Conservation (phyloP, 1,284 basidiomycete species). For the Xerocomus amazonicus region DNA sequence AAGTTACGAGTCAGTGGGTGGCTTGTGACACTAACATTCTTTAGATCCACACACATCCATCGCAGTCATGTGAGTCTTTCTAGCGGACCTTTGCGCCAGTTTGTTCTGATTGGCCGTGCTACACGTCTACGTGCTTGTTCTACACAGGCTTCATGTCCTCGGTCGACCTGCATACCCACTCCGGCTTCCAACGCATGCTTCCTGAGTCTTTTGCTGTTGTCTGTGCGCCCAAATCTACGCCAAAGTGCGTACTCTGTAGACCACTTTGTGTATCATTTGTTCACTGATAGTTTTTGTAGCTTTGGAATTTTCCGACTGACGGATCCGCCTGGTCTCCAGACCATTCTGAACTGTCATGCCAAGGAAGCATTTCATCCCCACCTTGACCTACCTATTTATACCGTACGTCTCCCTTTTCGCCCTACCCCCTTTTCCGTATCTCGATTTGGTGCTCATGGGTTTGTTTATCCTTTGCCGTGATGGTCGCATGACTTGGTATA, state of each 20-base stretch:
- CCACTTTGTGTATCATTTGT: neutral
- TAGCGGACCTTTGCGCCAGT: neutral
- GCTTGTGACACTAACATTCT: constrained; percentile 1
- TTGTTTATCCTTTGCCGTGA: neutral
- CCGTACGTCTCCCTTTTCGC: constrained; percentile 42
- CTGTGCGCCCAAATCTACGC: constrained; percentile 75
- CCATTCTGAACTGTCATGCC: constrained; percentile 61
- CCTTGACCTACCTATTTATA: constrained; percentile 75
- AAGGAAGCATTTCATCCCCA: constrained; percentile 85
- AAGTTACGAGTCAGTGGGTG: constrained; percentile 28
- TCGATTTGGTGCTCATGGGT: constrained; percentile 3
- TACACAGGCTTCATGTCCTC: constrained; percentile 79
- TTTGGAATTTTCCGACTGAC: constrained; percentile 87
- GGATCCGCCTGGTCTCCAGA: constrained; percentile 75
- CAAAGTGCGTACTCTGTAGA: constrained; percentile 50
- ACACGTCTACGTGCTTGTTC: neutral
- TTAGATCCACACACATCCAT: constrained; percentile 90
- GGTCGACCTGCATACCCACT: constrained; percentile 85
- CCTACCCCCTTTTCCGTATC: neutral
- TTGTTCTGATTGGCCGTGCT: constrained; percentile 7
- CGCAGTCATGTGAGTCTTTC: constrained; percentile 68
- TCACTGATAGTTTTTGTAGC: constrained; percentile 34
- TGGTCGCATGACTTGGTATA: neutral
- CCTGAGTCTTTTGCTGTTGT: constrained; percentile 91
- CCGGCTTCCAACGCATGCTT: constrained; percentile 81